Evolutionary conservation across 495 filamentous ascomycete genomes (phyloP), one percentile per base, ranked within the genome.

Genomic region (Hypoxylon intermedium): DNA sequence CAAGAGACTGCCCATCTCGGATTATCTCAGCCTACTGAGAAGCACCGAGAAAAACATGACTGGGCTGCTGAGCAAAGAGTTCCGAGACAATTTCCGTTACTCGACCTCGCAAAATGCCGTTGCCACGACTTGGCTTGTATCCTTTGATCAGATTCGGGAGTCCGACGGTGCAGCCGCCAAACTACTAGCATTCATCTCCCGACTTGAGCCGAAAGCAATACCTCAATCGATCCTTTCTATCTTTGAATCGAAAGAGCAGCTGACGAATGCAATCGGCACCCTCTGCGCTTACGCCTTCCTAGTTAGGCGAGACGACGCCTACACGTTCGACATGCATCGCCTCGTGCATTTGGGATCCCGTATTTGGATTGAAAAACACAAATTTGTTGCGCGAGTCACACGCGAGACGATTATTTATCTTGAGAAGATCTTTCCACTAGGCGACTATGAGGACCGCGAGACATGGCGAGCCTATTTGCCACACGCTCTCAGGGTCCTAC

Each of bases 61-160:
- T 6, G 66, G 71, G 15, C 63, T 85, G 5, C 59, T 85, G 9
- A 81, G 77, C 50, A 60, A 74, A 63, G 81, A 83, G 3, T 87
- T 83, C 46, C 68, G 73, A 5, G 79, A 83, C 26, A 58, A 74
- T 5, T 60, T 71, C 7, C 65, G 79, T 43, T 81, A 83, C 51
- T 31, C 28, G 3, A 72, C 68, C 5, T 70, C 61, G 12, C 67
- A 76, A 13, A 86, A 84, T 51, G 73, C 84, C 3, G 73, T 86
- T 0, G 81, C 79, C 1, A 74, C 71, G 0, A 87, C 83, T 0
- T 86, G 80, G 83, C 68, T 79, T 0, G 76, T 83, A 0, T 83
- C 82, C 0, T 82, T 86, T 44, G 53, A 71, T 0, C 76, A 84
- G 55, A 80, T 85, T 9, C 70, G 54, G 23, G 30, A 67, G 6